phyloP scores from a whole-genome alignment of 495 filamentous ascomycete species.

The Paragyromitra xinjiangensis region DNA sequence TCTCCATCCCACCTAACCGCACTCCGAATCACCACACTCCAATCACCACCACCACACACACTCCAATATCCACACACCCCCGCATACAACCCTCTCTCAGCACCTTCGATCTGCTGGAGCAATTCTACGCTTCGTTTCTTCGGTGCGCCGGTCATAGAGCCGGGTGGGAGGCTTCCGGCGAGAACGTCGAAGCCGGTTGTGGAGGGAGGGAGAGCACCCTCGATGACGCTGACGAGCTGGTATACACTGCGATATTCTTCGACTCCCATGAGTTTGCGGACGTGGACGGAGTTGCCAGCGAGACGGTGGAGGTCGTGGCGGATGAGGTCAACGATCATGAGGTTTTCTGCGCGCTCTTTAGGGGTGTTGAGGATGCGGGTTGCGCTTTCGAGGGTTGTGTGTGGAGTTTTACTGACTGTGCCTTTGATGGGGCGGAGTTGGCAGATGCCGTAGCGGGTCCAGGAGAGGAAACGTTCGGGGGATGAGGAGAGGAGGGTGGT shows the following conservation, averaged over 20 bases:
- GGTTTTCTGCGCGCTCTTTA: slow-evolving; percentile 94
- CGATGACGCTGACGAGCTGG: slow-evolving; percentile 87
- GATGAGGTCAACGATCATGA: slow-evolving; percentile 98
- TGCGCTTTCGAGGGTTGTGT: slow-evolving; percentile 73
- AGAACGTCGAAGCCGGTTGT: slow-evolving; percentile 76
- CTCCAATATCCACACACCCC: slow-evolving; percentile 91
- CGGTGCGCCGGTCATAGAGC: slow-evolving; percentile 94
- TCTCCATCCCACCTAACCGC: slow-evolving; percentile 68
- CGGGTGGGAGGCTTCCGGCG: slow-evolving; percentile 80
- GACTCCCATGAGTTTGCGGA: slow-evolving; percentile 76
- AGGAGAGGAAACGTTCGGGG: slow-evolving; percentile 90
- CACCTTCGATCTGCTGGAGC: slow-evolving; percentile 71
- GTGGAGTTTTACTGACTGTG: slow-evolving; percentile 77
- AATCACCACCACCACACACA: slow-evolving; percentile 83
- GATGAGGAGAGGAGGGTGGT: slow-evolving; percentile 81
- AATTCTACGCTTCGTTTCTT: slow-evolving; percentile 91
- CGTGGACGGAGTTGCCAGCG: slow-evolving; percentile 69
- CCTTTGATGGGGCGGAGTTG: slow-evolving; percentile 92
- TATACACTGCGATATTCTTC: slow-evolving; percentile 91
- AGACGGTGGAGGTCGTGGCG: slow-evolving; percentile 89
- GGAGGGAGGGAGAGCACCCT: slow-evolving; percentile 67
- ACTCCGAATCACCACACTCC: slow-evolving; percentile 85
- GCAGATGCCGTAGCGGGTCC: slow-evolving; percentile 66
- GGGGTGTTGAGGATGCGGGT: slow-evolving; percentile 73
- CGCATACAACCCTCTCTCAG: slow-evolving; percentile 80